Evolutionary conservation across 768 basidiomycete genomes (phyloP).

Genomic region (Hortiboletus flavorubellus): DNA sequence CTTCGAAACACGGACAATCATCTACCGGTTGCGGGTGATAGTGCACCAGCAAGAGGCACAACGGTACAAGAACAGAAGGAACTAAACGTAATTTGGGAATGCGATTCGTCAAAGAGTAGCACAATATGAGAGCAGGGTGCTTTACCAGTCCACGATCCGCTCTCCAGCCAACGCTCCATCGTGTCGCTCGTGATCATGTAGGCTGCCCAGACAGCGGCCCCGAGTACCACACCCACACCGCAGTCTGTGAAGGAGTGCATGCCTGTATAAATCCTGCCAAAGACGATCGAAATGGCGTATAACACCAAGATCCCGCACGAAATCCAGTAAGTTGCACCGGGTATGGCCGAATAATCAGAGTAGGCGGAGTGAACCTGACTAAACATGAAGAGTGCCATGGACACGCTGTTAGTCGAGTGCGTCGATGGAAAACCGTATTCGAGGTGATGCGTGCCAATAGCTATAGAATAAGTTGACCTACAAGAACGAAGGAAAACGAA

Average conservation of each 20-base stretch:
- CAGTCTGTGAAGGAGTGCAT: constrained; percentile 90
- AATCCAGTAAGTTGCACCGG: constrained; percentile 41
- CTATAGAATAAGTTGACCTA: constrained; percentile 34
- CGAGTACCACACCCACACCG: constrained; percentile 57
- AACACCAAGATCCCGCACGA: constrained; percentile 44
- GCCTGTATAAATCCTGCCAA: constrained; percentile 77
- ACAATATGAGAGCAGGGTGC: constrained; percentile 15
- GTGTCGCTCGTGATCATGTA: constrained; percentile 34
- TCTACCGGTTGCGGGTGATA: constrained; percentile 94
- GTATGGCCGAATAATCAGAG: constrained; percentile 36
- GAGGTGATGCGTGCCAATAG: constrained; percentile 74
- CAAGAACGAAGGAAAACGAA: not conserved
- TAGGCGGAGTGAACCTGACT: constrained; percentile 55
- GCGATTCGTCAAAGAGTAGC: constrained; percentile 9
- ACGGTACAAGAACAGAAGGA: constrained; percentile 55
- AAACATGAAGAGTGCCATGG: constrained; percentile 81
- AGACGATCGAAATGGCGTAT: constrained; percentile 72
- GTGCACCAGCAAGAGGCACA: constrained; percentile 76
- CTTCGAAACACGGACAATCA: constrained; percentile 97
- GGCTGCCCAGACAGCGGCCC: constrained; percentile 58
- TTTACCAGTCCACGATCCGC: constrained; percentile 36
- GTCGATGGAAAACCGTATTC: constrained; percentile 98
- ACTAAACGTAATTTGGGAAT: constrained; percentile 32
- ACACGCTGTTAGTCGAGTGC: constrained; percentile 88
- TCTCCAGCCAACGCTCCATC: constrained; percentile 44